A percentile compares a stretch with the other conserved stretches of the same genome.
Conservation (phyloP, 2,329 filamentous ascomycete species). For the Zymoseptoria crescenta region DNA sequence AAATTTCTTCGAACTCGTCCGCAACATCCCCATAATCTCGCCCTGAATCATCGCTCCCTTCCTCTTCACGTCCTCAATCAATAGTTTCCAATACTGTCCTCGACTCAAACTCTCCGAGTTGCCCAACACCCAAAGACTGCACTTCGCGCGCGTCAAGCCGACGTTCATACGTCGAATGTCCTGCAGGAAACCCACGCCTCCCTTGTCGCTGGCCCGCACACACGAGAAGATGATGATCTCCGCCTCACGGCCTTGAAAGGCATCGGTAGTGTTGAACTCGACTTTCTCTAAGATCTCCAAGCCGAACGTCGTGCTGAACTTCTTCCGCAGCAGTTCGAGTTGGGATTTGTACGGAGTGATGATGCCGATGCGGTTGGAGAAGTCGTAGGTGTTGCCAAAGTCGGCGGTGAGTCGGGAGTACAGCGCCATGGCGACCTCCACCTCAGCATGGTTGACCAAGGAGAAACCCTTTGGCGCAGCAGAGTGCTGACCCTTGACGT, state of each 20-base stretch:
- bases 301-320: conserved; percentile 67
- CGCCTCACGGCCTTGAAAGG: conserved; percentile 92
- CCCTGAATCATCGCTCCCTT: conserved; percentile 71
- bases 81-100: conserved; percentile 81
- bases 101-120: conserved; percentile 80
- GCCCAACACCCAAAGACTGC: conserved; percentile 90
- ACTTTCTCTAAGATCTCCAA: conserved; percentile 66
- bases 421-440: conserved; percentile 77
- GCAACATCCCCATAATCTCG: conserved; percentile 49
- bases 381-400: conserved; percentile 39
- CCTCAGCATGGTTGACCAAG: conserved; percentile 77
- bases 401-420: conserved; percentile 73
- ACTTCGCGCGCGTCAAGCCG: conserved; percentile 91
- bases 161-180: conserved; percentile 99
- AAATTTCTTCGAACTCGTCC: conserved; percentile 42
- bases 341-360: conserved; percentile 98
- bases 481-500: conserved; percentile 81
- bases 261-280: conserved; percentile 98
- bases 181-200: conserved; percentile 96
- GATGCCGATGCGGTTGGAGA: conserved; percentile 78
- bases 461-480: conserved; percentile 79
- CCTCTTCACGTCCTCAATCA: conserved; percentile 71
- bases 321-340: conserved; percentile 66
- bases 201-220: conserved; percentile 81
- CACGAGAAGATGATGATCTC: conserved; percentile 99